phyloP scores from a whole-genome alignment of 1,139 yeast species.

The Yamadazyma blattariae region DNA sequence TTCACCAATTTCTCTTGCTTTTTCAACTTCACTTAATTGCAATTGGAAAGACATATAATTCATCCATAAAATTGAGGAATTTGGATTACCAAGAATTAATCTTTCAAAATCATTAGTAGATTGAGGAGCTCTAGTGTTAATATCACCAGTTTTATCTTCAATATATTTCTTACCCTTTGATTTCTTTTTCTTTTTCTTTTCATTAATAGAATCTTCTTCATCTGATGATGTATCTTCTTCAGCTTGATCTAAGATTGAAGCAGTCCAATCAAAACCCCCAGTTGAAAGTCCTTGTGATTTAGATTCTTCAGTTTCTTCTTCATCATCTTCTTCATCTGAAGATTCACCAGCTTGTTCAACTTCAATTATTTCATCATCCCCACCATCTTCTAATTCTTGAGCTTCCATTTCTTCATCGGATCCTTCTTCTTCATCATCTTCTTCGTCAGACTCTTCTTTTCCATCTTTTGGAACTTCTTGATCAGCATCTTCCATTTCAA shows the following conservation, averaged over 20 bases:
- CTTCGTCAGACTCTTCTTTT: constrained; percentile 22
- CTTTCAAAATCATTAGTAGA: constrained; percentile 91
- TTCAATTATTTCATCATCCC: constrained; percentile 19
- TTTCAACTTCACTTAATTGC: constrained; percentile 88
- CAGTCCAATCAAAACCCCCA: constrained; percentile 92
- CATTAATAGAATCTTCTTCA: constrained; percentile 50
- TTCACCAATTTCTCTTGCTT: constrained; percentile 89
- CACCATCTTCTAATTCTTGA: constrained; percentile 21
- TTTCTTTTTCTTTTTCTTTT: constrained; percentile 46
- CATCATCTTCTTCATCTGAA: constrained; percentile 19
- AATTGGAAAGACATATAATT: constrained; percentile 97
- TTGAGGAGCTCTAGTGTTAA: constrained; percentile 84
- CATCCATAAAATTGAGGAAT: constrained; percentile 95
- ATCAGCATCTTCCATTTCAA: constrained; percentile 30
- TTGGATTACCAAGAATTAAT: constrained; percentile 84
- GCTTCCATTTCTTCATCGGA: constrained; percentile 20
- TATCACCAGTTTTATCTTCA: constrained; percentile 83
- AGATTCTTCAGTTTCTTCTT: constrained; percentile 5
- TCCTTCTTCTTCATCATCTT: constrained; percentile 25
- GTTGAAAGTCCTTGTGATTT: constrained; percentile 62
- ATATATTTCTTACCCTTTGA: constrained; percentile 42
- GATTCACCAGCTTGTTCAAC: constrained; percentile 21
- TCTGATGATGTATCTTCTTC: constrained; percentile 57
- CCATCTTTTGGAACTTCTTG: constrained; percentile 25
- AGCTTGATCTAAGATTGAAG: constrained; percentile 79